Percentiles rank a stretch among this genome's conserved stretches.
Evolutionary conservation across 345 rosid species (phyloP).

Genomic region (Heritiera fomes): DNA sequence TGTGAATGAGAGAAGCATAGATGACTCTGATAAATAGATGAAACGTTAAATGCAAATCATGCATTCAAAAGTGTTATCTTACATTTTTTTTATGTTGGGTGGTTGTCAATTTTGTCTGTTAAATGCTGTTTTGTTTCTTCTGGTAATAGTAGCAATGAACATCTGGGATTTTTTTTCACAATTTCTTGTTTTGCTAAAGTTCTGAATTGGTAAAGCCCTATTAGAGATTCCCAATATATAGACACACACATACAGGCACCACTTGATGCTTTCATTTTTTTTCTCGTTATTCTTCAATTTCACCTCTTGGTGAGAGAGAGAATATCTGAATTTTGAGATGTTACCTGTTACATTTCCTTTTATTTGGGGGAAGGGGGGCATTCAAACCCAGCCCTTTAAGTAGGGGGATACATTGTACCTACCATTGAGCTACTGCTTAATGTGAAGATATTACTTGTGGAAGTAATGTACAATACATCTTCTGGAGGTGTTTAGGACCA

Average conservation of each 20-base stretch:
- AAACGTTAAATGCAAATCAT: neutral
- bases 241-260: neutral
- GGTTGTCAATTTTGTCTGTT: neutral
- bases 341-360: neutral
- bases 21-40: too few relatives aligned
- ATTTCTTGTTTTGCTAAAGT: neutral
- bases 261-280: neutral
- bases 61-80: slow-evolving; percentile 1
- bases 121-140: neutral
- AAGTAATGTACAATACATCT: slow-evolving; percentile 3
- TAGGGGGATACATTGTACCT: neutral
- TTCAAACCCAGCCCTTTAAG: neutral
- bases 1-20: too few relatives aligned
- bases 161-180: neutral
- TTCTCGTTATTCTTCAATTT: neutral
- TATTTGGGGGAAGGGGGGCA: neutral
- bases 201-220: neutral
- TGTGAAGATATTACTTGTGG: neutral
- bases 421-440: neutral
- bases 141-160: slow-evolving; percentile 8
- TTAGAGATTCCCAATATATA: neutral
- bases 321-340: neutral
- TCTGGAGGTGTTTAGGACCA: neutral
- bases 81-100: neutral
- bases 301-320: neutral